phyloP scores from a whole-genome alignment of 257 asterid genomes.

The Scutellaria minor region DNA sequence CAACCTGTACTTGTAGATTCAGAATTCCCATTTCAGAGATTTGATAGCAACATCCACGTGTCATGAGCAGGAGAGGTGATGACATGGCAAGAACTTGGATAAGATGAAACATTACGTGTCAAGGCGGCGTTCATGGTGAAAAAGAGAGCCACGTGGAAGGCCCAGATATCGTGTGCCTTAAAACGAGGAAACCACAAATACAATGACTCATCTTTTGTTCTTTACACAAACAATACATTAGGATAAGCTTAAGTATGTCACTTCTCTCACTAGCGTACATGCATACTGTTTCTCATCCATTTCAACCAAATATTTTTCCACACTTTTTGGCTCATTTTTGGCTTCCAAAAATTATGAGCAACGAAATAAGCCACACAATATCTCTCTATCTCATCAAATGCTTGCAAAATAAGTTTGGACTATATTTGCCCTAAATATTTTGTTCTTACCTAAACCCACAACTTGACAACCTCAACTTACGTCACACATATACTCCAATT shows the following conservation, averaged over 20 bases:
- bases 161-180: conserved; percentile 37
- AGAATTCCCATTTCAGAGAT: conserved; percentile 6
- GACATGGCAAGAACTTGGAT: conserved; percentile 44
- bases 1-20: conserved; percentile 12
- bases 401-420: background rate
- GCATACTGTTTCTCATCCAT: conserved; percentile 25
- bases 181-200: conserved; percentile 54
- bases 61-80: conserved; percentile 30
- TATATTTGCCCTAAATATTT: no score
- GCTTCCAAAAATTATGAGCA: background rate
- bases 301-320: background rate
- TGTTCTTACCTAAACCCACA: no score
- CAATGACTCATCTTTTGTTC: conserved; percentile 36
- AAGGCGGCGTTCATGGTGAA: conserved; percentile 53
- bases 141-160: conserved; percentile 48
- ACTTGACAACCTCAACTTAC: background rate
- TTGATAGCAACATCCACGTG: conserved; percentile 40
- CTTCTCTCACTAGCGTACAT: background rate
- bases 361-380: conserved; percentile 18
- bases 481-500: background rate
- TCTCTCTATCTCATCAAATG: background rate
- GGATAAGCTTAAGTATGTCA: conserved; percentile 58
- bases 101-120: conserved; percentile 39
- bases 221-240: conserved; percentile 5
- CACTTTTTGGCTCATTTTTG: background rate